phyloP scores from a whole-genome alignment of 352 stramenopile species.

The Phytophthora pisi region DNA sequence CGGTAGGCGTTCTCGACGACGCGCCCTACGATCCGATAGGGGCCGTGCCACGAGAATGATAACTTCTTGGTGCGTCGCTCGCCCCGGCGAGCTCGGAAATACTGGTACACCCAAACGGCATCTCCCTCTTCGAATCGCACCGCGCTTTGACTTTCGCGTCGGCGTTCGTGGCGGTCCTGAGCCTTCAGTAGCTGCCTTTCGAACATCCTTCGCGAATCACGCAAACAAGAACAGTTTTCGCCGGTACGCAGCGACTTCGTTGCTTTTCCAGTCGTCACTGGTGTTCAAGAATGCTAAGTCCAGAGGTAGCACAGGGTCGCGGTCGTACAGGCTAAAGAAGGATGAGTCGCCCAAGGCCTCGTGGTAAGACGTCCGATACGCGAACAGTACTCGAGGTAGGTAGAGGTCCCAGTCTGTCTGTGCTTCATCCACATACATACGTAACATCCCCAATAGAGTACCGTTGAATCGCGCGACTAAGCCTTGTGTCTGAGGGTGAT shows the following conservation, averaged over 20 bases:
- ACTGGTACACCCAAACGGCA: constrained; percentile 12
- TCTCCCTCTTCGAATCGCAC: not conserved
- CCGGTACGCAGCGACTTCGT: constrained; percentile 2
- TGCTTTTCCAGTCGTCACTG: constrained; percentile 6
- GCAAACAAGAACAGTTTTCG: constrained; percentile 1
- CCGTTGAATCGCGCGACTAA: constrained; percentile 8
- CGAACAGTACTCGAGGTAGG: constrained; percentile 1
- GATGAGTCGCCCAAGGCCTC: constrained; percentile 9
- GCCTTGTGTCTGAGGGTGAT: constrained; percentile 4
- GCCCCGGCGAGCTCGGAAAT: not conserved
- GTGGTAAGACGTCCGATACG: constrained; percentile 10
- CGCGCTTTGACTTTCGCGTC: not conserved
- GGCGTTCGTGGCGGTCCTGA: not conserved
- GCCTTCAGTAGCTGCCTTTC: constrained; percentile 7
- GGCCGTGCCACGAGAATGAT: constrained; percentile 14
- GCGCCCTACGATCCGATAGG: not conserved
- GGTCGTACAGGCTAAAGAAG: constrained; percentile 8
- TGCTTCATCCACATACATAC: not conserved
- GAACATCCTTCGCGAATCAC: not conserved
- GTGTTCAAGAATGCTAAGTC: constrained; percentile 15
- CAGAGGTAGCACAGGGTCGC: constrained; percentile 3
- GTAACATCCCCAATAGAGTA: not conserved
- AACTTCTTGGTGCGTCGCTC: constrained; percentile 7
- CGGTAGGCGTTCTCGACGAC: not conserved
- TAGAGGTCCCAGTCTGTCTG: constrained; percentile 13